Percentiles rank a stretch among this genome's conserved stretches.
These are phyloP conservation scores for Aspergillus steynii DNA, from an alignment of 495 filamentous ascomycete species.

Conservation along the genomic window DNA sequence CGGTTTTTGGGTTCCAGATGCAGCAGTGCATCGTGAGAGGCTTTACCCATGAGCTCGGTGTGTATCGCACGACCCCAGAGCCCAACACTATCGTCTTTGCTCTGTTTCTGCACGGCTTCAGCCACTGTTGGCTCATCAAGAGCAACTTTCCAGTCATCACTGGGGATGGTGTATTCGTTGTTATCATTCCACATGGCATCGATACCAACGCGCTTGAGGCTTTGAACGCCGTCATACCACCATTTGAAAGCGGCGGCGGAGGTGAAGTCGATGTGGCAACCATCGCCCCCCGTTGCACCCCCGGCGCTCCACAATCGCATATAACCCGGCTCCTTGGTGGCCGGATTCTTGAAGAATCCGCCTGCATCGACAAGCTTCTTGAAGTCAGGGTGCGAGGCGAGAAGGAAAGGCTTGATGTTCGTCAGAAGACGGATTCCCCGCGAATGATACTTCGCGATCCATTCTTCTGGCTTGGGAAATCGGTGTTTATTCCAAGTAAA, in stretches of 20 bases:
- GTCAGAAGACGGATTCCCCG: conserved; percentile 63
- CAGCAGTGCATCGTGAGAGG: conserved; percentile 62
- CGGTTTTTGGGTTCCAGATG: conserved; percentile 54
- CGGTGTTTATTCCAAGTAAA: conserved; percentile 70
- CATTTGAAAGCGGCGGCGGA: conserved; percentile 62
- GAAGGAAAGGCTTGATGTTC: conserved; percentile 72
- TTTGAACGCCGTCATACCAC: conserved; percentile 66
- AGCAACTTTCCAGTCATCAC: conserved; percentile 62
- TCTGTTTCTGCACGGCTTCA: conserved; percentile 30
- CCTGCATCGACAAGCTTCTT: conserved; percentile 49
- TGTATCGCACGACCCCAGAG: conserved; percentile 65
- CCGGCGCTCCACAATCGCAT: conserved; percentile 68
- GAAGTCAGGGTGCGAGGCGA: conserved; percentile 65
- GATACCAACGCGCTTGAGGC: conserved; percentile 59
- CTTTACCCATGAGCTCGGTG: conserved; percentile 65
- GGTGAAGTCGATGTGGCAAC: conserved; percentile 70
- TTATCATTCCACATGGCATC: conserved; percentile 79
- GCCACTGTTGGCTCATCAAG: conserved; percentile 44
- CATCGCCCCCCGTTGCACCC: conserved; percentile 65
- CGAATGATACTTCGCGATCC: conserved; percentile 58
- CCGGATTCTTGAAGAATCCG: conserved; percentile 61
- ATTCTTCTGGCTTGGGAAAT: conserved; percentile 64
- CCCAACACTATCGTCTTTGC: conserved; percentile 43
- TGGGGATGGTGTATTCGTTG: conserved; percentile 68
- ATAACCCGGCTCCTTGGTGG: conserved; percentile 51